Evolutionary conservation across 169 alveolate genomes (phyloP).

Genomic region (Plasmodium reichenowi): DNA sequence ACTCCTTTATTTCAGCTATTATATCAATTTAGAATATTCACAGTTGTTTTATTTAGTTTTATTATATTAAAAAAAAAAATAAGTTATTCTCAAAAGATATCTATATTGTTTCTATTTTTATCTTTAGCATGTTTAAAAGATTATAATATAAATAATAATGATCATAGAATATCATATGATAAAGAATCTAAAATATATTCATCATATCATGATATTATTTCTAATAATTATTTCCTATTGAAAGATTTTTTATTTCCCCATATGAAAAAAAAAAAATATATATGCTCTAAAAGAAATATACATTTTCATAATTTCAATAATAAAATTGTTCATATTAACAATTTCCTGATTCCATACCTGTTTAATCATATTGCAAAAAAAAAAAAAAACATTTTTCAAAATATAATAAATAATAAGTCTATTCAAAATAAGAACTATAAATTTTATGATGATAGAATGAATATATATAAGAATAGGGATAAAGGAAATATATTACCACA

Average conservation of each 20-base stretch:
- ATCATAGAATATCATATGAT: neutral
- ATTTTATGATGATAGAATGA: too few species aligned
- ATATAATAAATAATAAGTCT: neutral
- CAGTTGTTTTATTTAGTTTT: slow-evolving; percentile 37
- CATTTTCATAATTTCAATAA: neutral
- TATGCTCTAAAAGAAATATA: neutral
- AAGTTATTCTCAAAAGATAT: slow-evolving; percentile 12
- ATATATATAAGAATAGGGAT: too few species aligned
- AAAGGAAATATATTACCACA: too few species aligned
- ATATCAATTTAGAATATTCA: slow-evolving; percentile 44
- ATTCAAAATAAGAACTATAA: neutral
- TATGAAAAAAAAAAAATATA: neutral
- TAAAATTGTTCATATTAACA: neutral
- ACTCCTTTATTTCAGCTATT: slow-evolving; percentile 66
- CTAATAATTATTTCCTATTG: neutral
- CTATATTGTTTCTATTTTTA: slow-evolving; percentile 40
- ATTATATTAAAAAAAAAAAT: slow-evolving; percentile 32
- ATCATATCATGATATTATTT: neutral
- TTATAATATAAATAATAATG: slow-evolving; percentile 10
- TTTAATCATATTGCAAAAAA: neutral
- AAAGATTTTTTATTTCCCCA: neutral
- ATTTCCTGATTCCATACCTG: neutral
- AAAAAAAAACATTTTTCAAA: neutral
- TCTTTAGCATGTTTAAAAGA: slow-evolving; percentile 66
- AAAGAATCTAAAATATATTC: neutral